Evolutionary conservation across 1,284 basidiomycete species (phyloP), one percentile per base, ranked within the genome.

Genomic region (Ganoderma sp.): DNA sequence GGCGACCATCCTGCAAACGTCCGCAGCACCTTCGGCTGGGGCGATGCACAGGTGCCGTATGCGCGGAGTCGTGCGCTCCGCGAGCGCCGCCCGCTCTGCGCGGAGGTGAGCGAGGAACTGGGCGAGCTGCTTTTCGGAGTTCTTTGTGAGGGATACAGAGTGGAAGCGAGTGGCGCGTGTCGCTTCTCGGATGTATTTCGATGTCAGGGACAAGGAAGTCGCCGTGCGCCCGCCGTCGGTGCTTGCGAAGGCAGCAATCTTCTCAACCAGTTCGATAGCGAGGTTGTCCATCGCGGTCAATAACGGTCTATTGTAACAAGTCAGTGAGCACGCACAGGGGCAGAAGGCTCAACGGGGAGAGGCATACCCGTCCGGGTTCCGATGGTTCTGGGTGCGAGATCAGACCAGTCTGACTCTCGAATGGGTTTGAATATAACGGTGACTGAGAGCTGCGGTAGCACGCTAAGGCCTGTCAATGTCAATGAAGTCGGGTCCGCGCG

Each of bases 201-300:
- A 63, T 45, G 63, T 63, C n/a, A 67, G 48, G 19, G 62, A 60
- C 34, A 67, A 56, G n/a, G 62, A 59, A 57, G 57, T 60, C 37
- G 57, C 66, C 7, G 66, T 67, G 5, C 42, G 61, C 12, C 62
- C 62, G 12, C 62, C 62, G 39, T 67, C 66, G 56, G 62, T 67
- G 62, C 62, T 64, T 28, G 66, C 56, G n/a, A 67, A 64, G 34
- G 19, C 19, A 48, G 48, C 50, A 22, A 67, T 67, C 19, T 64
- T 39, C 45, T 61, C 62, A 8, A 63, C 14, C 10, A 67, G 39
- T 41, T 67, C 66, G 48, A 42, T 32, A 10, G 66, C 56, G 4
- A 67, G 48, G 10, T 10, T 41, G 17, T 64, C 50, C 37, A 64
- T 64, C 10, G 37, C 14, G 17, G 59, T 34, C n/a, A 25, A 25